A percentile compares a stretch with the other conserved stretches of the same genome.
phyloP scores from a whole-genome alignment of 2,329 filamentous ascomycete genomes.

The Aspergillus ustus region DNA sequence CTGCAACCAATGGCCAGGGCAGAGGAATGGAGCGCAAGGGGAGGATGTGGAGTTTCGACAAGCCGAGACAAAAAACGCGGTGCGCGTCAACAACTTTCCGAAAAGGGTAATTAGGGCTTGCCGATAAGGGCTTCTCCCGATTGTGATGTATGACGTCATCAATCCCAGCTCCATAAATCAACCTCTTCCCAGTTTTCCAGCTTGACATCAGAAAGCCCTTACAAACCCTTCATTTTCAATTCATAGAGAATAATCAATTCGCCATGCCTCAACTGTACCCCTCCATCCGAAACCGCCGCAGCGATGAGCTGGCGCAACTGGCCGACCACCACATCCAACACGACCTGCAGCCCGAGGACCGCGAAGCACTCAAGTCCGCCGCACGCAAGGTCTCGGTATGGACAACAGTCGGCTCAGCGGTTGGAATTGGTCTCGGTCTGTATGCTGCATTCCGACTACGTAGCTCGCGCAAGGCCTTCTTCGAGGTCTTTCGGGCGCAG shows the following conservation, averaged over 20 bases:
- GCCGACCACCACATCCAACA: constrained; percentile 64
- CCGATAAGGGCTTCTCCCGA: neutral
- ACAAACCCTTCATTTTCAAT: neutral
- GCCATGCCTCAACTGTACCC: constrained; percentile 51
- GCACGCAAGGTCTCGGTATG: constrained; percentile 60
- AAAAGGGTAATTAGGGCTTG: constrained; percentile 9
- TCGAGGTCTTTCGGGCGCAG: constrained; percentile 63
- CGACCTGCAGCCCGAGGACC: constrained; percentile 63
- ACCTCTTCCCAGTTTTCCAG: neutral
- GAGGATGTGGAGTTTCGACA: neutral
- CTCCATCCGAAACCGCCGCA: constrained; percentile 50
- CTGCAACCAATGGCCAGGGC: no score
- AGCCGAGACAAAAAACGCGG: no score
- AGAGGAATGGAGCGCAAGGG: no score
- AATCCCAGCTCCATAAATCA: neutral
- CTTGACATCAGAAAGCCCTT: neutral
- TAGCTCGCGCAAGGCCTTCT: constrained; percentile 60
- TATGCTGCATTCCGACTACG: constrained; percentile 63
- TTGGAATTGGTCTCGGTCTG: constrained; percentile 64
- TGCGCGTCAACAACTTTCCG: neutral
- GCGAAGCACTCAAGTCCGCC: constrained; percentile 60
- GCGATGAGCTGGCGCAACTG: constrained; percentile 58
- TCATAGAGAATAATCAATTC: no score
- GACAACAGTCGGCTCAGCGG: constrained; percentile 61
- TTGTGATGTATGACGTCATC: constrained; percentile 5